A percentile compares a stretch with the other conserved stretches of the same genome.
Conservation (phyloP, 257 asterid genomes). For the Nicotiana tomentosiformis region DNA sequence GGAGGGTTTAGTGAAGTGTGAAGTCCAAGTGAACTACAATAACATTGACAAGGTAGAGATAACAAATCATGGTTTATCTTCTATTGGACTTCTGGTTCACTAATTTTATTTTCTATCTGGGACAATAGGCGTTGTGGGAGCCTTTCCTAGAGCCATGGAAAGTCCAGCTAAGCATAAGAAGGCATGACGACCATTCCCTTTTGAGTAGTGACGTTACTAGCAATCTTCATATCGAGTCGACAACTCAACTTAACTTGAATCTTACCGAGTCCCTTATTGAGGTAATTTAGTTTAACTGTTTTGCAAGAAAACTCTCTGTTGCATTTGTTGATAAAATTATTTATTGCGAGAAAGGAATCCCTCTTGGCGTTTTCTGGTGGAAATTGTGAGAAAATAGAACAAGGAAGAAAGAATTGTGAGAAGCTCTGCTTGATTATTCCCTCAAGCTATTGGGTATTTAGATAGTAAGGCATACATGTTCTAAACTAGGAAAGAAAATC, state of each 20-base stretch:
- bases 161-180: conserved; percentile 49
- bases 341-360: neutral
- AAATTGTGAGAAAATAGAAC: neutral
- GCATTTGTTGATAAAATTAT: neutral
- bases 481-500: neutral
- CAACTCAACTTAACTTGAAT: conserved; percentile 71
- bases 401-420: neutral
- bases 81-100: conserved; percentile 6
- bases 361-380: neutral
- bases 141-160: conserved; percentile 91
- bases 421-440: neutral
- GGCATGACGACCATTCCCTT: conserved; percentile 60
- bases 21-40: conserved; percentile 83
- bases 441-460: neutral
- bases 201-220: conserved; percentile 49
- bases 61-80: conserved; percentile 10
- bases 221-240: conserved; percentile 59
- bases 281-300: conserved; percentile 35
- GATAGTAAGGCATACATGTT: neutral
- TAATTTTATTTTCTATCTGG: conserved; percentile 5
- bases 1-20: conserved; percentile 57
- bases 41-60: conserved; percentile 75
- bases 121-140: conserved; percentile 80
- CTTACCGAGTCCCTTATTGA: conserved; percentile 73
- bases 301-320: neutral